Conservation (phyloP, 192 early-diverging fungal species). For the Gaertneriomyces sp. region DNA sequence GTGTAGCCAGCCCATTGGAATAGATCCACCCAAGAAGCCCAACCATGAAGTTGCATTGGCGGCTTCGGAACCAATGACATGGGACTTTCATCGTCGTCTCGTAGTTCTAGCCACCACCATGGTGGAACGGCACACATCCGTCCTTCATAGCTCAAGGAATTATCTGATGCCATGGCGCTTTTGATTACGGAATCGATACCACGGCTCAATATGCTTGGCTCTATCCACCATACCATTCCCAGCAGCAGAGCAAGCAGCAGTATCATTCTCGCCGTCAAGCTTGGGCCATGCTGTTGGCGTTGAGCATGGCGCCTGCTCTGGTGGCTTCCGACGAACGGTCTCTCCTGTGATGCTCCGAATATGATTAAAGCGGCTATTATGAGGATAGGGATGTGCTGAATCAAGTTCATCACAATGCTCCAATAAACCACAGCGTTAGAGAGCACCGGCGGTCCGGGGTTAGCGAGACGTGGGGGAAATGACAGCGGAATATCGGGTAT, state of each 20-base stretch:
- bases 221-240: constrained; percentile 12
- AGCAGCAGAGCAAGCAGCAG: constrained; percentile 17
- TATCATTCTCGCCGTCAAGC: constrained; percentile 10
- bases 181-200: constrained; percentile 6
- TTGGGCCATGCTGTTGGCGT: constrained; percentile 18
- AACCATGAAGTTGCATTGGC: constrained; percentile 21
- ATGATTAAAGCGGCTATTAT: constrained; percentile 15
- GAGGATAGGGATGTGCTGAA: constrained; percentile 24
- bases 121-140: constrained; percentile 35
- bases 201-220: constrained; percentile 28
- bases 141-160: constrained; percentile 1
- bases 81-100: not conserved
- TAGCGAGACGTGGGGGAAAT: constrained; percentile 2
- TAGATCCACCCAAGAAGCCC: constrained; percentile 39
- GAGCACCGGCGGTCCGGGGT: constrained; percentile 6
- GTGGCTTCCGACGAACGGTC: constrained; percentile 4
- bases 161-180: not conserved
- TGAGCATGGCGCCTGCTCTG: not conserved
- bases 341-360: not conserved
- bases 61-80: constrained; percentile 1
- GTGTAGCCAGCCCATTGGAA: constrained; percentile 30
- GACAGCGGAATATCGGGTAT: not conserved
- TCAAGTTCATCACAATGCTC: not conserved
- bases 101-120: constrained; percentile 37
- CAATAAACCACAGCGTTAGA: constrained; percentile 12